Conservation (phyloP, 257 asterid species). For the Linaria vulgaris region DNA sequence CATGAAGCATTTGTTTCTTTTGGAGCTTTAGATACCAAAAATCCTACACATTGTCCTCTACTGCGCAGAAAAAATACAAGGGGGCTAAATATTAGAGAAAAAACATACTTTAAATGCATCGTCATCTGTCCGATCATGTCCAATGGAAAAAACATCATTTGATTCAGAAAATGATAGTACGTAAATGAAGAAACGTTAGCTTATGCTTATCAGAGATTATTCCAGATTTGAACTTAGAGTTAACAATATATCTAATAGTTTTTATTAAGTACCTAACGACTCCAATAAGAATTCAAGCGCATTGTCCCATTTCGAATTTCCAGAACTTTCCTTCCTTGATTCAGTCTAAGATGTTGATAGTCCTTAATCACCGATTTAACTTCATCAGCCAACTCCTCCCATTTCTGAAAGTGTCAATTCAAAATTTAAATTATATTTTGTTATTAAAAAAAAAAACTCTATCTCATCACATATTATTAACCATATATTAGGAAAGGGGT, state of each 20-base stretch:
- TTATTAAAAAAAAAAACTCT: background rate
- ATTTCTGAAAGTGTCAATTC: conserved; percentile 30
- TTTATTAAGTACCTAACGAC: conserved; percentile 1
- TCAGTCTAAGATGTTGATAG: conserved; percentile 43
- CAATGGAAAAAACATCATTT: conserved; percentile 74
- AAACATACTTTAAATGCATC: conserved; percentile 82
- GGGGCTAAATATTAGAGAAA: background rate
- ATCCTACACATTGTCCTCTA: conserved; percentile 85
- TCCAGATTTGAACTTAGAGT: too few relatives aligned
- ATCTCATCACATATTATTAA: background rate
- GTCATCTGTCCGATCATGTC: conserved; percentile 89
- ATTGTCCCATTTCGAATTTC: conserved; percentile 73
- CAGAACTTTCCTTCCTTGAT: conserved; percentile 60
- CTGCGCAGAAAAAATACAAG: conserved; percentile 39
- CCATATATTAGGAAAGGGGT: background rate
- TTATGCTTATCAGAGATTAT: background rate
- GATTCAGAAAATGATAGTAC: conserved; percentile 24
- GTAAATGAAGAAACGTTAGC: background rate
- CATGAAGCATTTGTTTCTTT: conserved; percentile 81
- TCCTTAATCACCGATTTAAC: conserved; percentile 41
- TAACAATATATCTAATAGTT: background rate
- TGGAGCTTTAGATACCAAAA: conserved; percentile 82
- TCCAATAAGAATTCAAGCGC: conserved; percentile 22
- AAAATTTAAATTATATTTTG: background rate
- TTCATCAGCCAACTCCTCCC: conserved; percentile 46